Evolutionary conservation across 2,329 filamentous ascomycete genomes (phyloP), one percentile per base, ranked within the genome.

Genomic region (Sporothrix brunneoviolacea): DNA sequence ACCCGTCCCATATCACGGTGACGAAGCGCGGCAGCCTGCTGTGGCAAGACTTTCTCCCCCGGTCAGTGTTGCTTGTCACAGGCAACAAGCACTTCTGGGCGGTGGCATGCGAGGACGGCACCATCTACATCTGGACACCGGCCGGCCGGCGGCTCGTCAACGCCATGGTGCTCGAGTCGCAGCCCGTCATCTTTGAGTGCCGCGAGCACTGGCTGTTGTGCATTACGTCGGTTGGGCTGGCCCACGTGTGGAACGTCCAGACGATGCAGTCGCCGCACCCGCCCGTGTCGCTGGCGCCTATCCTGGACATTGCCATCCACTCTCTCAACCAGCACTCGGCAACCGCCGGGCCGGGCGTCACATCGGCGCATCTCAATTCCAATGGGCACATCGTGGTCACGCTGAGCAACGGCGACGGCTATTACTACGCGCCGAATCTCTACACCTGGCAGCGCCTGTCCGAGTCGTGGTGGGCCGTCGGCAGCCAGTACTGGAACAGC

Each of bases 401-500:
- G 0, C 76, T 98, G 53, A 93, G 86, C 21, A 97, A 96, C 60
- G 93, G 93, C 18, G 91, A 98, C 60, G 93, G 93, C 2, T 98
- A 90, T 68, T 84, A 84, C 48, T 98, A 98, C 68, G 88, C 88
- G 2, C 80, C 86, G 0, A 76, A 78, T 16, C 87, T 98, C 84
- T 91, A 83, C 66, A 80, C 83, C 8, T 98, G 93, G 93, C 91
- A 97, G 67, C 83, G 91, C 9, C 75, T 98, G n/a, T 95, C 90
- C 2, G 94, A 98, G 64, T 80, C 88, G 2, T 98, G 93, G 93
- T 98, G 93, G 90, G 91, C 91, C 0, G 90, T 97, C 0, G 91
- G 91, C 16, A 95, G 88, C 59, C 93, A 98, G 64, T 98, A 98
- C 66, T 98, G 93, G 94, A 97, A 98, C 67, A 94, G 90, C 1